Evolutionary conservation across 805 yeast genomes (phyloP), one percentile per base, ranked within the genome.

Genomic region (Saturnispora hagleri): DNA sequence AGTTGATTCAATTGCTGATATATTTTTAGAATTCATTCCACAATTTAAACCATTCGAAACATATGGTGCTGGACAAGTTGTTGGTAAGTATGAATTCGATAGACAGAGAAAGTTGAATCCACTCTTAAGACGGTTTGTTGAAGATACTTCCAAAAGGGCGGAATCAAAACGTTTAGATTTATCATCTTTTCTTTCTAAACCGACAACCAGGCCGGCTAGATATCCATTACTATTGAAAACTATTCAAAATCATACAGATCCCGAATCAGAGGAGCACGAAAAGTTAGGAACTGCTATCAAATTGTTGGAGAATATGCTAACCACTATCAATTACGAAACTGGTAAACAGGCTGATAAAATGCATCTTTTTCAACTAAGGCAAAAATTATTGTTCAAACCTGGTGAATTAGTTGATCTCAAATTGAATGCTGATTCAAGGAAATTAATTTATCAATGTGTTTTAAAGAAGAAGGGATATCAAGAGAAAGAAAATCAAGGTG

Each of bases 271-370:
- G 1, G 97, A 90, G 58, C 77, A 76, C 60, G 79, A 77, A 50
- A 79, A 82, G 58, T 71, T 93, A 52, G 73, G 77, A 24, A 81
- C 80, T 56, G 95, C 96, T 1, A 79, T 86, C 57, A 87, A 81
- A 47, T 80, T 84, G 59, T 77, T 91, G 36, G 82, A 84, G 54
- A 84, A 80, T 55, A 80, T 89, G 55, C 77, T 93, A 69, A 82
- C 76, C 28, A 79, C 86, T 63, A 85, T 88, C 57, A 89, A 93
- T 65, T 76, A 80, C 47, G 97, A 90, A 59, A 82, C 95, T 41
- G 99, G 99, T 69, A 90, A 85, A 59, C 88, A 95, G 31, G 89
- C 93, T 38, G 97, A 91, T 72, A 77, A 97, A 57, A 89, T 89
- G 69, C 88, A 90, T 57, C 77, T 93, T 55, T 85, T 89, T 72